Evolutionary conservation across 257 asterid species (phyloP).

Genomic region (Prunella vulgaris): DNA sequence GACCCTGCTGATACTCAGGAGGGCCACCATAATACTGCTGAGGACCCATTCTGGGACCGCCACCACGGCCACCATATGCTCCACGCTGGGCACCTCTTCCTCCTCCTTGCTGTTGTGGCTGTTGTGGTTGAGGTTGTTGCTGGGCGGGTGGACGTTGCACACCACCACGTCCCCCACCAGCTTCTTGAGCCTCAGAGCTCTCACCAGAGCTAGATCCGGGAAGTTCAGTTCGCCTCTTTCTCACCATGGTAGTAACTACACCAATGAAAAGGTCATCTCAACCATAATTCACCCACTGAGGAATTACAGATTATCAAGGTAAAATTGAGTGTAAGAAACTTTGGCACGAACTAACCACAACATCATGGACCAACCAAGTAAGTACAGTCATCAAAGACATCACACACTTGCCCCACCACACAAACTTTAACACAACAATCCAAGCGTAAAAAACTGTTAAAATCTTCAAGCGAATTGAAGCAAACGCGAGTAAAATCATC

Average conservation of each 20-base stretch:
- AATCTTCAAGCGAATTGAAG: background rate
- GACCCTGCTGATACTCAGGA: slow-evolving; percentile 18
- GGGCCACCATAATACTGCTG: slow-evolving; percentile 26
- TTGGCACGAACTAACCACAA: background rate
- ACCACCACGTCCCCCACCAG: slow-evolving; percentile 51
- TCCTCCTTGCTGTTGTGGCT: slow-evolving; percentile 34
- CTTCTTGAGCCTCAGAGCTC: slow-evolving; percentile 51
- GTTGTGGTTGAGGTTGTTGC: slow-evolving; percentile 34
- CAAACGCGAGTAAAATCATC: background rate
- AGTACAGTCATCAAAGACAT: background rate
- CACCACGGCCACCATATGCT: slow-evolving; percentile 49
- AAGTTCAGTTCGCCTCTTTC: slow-evolving; percentile 70
- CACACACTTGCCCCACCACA: background rate
- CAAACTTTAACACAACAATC: background rate
- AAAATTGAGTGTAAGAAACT: background rate
- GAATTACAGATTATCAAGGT: background rate
- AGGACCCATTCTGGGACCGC: slow-evolving; percentile 35
- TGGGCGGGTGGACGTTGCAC: slow-evolving; percentile 49
- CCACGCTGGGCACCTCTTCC: slow-evolving; percentile 51
- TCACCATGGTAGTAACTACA: slow-evolving; percentile 56
- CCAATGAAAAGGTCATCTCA: background rate
- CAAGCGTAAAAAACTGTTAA: background rate
- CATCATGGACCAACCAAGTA: background rate
- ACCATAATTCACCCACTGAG: slow-evolving; percentile 2
- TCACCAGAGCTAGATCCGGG: slow-evolving; percentile 48